These are phyloP conservation scores for Lasiodiplodia sp. DNA, from an alignment of 2,329 filamentous ascomycete species.

Conservation along the genomic window DNA sequence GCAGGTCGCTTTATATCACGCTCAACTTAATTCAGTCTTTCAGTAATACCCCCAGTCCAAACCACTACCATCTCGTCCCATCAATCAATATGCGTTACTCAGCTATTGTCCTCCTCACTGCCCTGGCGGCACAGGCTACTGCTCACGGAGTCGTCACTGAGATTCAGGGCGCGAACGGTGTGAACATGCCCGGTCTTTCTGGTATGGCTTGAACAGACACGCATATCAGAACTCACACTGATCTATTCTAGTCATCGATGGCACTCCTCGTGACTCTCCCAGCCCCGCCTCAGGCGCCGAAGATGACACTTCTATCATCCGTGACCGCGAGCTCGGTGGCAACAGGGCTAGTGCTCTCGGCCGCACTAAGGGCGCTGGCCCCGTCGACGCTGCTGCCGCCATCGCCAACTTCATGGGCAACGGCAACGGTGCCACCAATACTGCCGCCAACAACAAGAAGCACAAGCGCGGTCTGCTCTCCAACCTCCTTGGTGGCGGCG, in stretches of 20 bases:
- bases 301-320: constrained; percentile 74
- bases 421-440: not conserved
- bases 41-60: not conserved
- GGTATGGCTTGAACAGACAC: constrained; percentile 42
- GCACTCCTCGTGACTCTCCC: constrained; percentile 72
- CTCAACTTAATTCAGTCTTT: constrained; percentile 4
- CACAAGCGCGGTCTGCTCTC: constrained; percentile 44
- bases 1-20: constrained; percentile 19
- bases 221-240: constrained; percentile 24
- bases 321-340: constrained; percentile 63
- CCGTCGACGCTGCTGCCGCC: constrained; percentile 64
- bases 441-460: constrained; percentile 41
- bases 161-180: constrained; percentile 66
- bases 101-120: constrained; percentile 52
- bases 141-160: constrained; percentile 66
- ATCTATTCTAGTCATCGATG: constrained; percentile 61
- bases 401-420: constrained; percentile 67
- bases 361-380: constrained; percentile 66
- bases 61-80: not conserved
- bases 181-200: constrained; percentile 68
- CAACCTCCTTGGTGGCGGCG: constrained; percentile 44
- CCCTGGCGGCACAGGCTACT: constrained; percentile 56
- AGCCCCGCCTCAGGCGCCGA: constrained; percentile 69
- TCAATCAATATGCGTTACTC: constrained; percentile 57
- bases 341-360: constrained; percentile 67